Base-by-base conservation (phyloP, 768 basidiomycete species). In the Boletus barrowsii region DNA sequence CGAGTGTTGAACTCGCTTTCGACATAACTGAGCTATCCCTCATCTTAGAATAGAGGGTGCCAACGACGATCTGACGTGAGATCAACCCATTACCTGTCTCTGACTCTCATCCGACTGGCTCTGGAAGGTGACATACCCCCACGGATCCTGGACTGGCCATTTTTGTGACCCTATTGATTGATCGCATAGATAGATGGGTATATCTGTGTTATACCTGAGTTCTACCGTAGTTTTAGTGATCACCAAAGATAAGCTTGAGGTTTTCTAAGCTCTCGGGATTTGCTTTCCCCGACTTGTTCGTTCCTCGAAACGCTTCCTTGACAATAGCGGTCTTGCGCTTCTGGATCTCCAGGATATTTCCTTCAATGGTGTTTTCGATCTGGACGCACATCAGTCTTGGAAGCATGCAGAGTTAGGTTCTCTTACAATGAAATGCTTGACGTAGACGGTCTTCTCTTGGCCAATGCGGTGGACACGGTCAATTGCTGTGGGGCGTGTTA, bases 391-490 rank as follows among this genome's bases (percentile, higher is more conserved):
- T 53, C 9, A 58, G 37, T 39, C 8, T 29, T 18, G 3, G 24
- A 33, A 33, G 24, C 13, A 24, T 13, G 41, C 40, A 29, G 24
- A 42, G 9, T 6, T 30, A 17, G 8, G n/a, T 39, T 11, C 15
- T 67, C 82, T 63, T 64, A 90, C 89, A 57, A 93, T 87, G 68
- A 90, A 92, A 60, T 91, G 90, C 51, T 84, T 91, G 36, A 93
- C 91, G 57, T 88, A 83, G 26, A 93, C 91, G 0, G 86, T 81
- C 63, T 83, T 85, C 29, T 88, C 86, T 63, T 93, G 91, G 0
- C 91, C 91, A 46, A 93, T 87, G 42, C 91, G 74, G 61, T 93
- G 91, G 29, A 93, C 89, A 10, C 91, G 82, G 64, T 93, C 91
- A 63, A 93, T 88, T 15, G 91, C 90, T 87, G 49, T n/a, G 26